phyloP scores from a whole-genome alignment of 2,329 filamentous ascomycete genomes.

The Penicillium sp. region DNA sequence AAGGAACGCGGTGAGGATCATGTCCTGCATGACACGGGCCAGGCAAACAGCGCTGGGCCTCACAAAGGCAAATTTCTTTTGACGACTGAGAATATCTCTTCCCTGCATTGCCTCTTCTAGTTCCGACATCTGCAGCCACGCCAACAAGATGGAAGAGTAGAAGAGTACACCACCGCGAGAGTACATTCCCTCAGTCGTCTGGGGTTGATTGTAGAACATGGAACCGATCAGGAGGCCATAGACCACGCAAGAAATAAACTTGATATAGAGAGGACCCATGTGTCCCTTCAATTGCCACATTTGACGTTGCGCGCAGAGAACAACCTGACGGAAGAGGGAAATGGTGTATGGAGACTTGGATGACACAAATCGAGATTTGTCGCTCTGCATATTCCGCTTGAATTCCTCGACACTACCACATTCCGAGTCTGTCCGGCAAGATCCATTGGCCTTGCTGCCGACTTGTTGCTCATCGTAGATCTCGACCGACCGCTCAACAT shows the following conservation, averaged over 20 bases:
- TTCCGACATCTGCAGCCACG: conserved; percentile 73
- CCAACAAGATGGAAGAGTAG: conserved; percentile 65
- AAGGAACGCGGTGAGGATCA: conserved; percentile 58
- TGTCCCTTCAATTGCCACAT: conserved; percentile 77
- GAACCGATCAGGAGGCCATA: conserved; percentile 73
- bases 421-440: conserved; percentile 49
- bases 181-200: conserved; percentile 62
- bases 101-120: conserved; percentile 75
- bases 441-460: conserved; percentile 42
- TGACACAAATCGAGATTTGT: conserved; percentile 56
- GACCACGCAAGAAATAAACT: conserved; percentile 72
- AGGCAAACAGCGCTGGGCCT: conserved; percentile 63
- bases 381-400: conserved; percentile 63
- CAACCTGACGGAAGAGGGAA: conserved; percentile 70
- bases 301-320: conserved; percentile 64
- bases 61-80: conserved; percentile 68
- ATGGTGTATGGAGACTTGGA: conserved; percentile 75
- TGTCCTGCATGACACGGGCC: conserved; percentile 62
- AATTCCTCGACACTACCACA: conserved; percentile 50
- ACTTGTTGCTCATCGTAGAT: conserved; percentile 55
- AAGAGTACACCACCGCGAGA: conserved; percentile 63
- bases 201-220: conserved; percentile 69
- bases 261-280: conserved; percentile 70
- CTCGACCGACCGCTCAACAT: conserved; percentile 62
- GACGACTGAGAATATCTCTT: conserved; percentile 67